phyloP scores from a whole-genome alignment of 2,329 filamentous ascomycete species.

The Colletotrichum sp. region DNA sequence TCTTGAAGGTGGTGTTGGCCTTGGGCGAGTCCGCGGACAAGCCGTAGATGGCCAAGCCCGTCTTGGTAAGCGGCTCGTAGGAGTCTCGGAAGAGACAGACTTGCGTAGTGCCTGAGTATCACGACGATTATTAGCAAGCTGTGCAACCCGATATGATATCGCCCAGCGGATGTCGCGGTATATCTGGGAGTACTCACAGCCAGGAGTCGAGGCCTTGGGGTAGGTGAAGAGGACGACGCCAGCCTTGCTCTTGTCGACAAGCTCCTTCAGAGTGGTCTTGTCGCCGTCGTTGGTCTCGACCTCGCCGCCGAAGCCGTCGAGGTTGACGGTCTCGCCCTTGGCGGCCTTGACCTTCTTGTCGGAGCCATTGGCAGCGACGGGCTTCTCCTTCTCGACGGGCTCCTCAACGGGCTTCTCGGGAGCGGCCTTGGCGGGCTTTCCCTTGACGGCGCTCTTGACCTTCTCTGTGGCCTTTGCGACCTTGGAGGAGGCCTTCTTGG shows the following conservation, averaged over 20 bases:
- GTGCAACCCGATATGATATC: background rate
- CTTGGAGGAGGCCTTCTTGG: slow-evolving; percentile 49
- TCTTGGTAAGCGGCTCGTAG: slow-evolving; percentile 75
- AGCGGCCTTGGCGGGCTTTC: slow-evolving; percentile 28
- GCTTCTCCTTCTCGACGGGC: slow-evolving; percentile 14
- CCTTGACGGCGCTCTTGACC: slow-evolving; percentile 35
- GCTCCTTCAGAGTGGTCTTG: slow-evolving; percentile 78
- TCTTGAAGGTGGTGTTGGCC: slow-evolving; percentile 91
- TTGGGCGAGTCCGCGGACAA: slow-evolving; percentile 88
- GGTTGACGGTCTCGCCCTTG: slow-evolving; percentile 60
- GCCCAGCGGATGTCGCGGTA: background rate
- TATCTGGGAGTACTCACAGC: slow-evolving; percentile 70
- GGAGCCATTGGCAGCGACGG: slow-evolving; percentile 36
- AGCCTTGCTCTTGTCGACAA: slow-evolving; percentile 82
- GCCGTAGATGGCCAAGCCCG: slow-evolving; percentile 86
- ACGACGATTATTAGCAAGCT: background rate
- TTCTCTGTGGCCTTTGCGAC: slow-evolving; percentile 42
- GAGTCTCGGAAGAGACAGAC: slow-evolving; percentile 92
- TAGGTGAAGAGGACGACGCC: slow-evolving; percentile 96
- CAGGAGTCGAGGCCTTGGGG: slow-evolving; percentile 91
- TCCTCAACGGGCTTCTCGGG: slow-evolving; percentile 30
- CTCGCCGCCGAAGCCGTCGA: slow-evolving; percentile 70
- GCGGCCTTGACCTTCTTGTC: slow-evolving; percentile 46
- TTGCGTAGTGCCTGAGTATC: slow-evolving; percentile 80
- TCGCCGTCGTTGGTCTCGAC: slow-evolving; percentile 85